A percentile compares a stretch with the other conserved stretches of the same genome.
Evolutionary conservation across 805 yeast genomes (phyloP).

Genomic region (Hanseniaspora taiwanica): DNA sequence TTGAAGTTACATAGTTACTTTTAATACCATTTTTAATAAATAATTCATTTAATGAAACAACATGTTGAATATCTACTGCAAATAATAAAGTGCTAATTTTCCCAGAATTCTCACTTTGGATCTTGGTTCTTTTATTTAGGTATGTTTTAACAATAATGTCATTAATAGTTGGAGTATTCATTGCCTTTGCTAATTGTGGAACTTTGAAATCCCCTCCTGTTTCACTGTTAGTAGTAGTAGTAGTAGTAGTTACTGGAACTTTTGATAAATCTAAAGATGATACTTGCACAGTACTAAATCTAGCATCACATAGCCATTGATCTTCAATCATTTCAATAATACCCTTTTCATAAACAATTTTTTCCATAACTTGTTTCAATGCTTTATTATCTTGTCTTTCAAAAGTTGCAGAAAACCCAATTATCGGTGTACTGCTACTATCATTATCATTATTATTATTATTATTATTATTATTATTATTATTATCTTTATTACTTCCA

Average conservation of each 20-base stretch:
- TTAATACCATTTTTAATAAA: constrained; percentile 49
- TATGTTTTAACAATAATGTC: constrained; percentile 42
- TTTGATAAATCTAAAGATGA: constrained; percentile 28
- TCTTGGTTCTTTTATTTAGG: constrained; percentile 27
- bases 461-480: constrained; percentile 28
- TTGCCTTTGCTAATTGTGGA: constrained; percentile 35
- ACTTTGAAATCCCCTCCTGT: constrained; percentile 37
- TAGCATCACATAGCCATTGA: constrained; percentile 58
- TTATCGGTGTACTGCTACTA: constrained; percentile 36
- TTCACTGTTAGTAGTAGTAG: constrained; percentile 6
- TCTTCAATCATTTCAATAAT: constrained; percentile 52
- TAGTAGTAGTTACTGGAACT: background rate
- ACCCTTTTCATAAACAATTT: constrained; percentile 57
- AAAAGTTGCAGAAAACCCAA: constrained; percentile 86
- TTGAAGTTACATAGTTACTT: constrained; percentile 61
- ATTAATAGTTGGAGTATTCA: constrained; percentile 43
- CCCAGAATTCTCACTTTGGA: constrained; percentile 23
- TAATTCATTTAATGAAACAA: constrained; percentile 35
- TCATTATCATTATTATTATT: constrained; percentile 9
- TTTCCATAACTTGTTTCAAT: constrained; percentile 48
- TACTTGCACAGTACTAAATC: constrained; percentile 44
- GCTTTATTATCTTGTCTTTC: constrained; percentile 60
- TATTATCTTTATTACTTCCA: constrained; percentile 5
- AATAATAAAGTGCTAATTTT: constrained; percentile 56
- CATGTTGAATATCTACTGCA: constrained; percentile 64